Evolutionary conservation across 768 basidiomycete genomes (phyloP).

Genomic region (Chlorophyllum brunneum): DNA sequence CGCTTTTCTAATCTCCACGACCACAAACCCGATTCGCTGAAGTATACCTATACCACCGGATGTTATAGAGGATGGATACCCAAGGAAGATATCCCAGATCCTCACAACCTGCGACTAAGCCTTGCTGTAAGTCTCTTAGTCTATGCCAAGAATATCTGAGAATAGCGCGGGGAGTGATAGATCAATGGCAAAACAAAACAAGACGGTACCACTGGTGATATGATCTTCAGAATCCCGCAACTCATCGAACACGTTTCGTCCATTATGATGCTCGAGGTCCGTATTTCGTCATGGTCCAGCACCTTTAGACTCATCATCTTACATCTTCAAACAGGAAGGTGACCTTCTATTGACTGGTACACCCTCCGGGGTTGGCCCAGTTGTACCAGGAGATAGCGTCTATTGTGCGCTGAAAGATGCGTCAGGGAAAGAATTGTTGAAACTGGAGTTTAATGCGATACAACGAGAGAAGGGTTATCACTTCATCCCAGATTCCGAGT

Average conservation of each 20-base stretch:
- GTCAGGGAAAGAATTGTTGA: slow-evolving; percentile 51
- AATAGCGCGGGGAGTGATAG: slow-evolving; percentile 31
- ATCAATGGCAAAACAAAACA: slow-evolving; percentile 85
- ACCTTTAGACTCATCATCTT: background rate
- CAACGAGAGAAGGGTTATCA: slow-evolving; percentile 62
- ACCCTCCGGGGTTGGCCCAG: slow-evolving; percentile 83
- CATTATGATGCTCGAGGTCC: slow-evolving; percentile 94
- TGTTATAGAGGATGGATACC: slow-evolving; percentile 71
- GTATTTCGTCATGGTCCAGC: no score
- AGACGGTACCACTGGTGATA: slow-evolving; percentile 78
- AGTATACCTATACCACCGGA: no score
- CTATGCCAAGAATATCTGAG: background rate
- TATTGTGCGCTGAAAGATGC: slow-evolving; percentile 65
- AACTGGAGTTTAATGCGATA: slow-evolving; percentile 61
- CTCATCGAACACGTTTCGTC: slow-evolving; percentile 90
- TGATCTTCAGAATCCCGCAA: slow-evolving; percentile 89
- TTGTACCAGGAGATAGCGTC: slow-evolving; percentile 73
- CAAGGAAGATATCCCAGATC: slow-evolving; percentile 61
- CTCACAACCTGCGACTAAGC: slow-evolving; percentile 71
- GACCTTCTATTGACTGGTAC: slow-evolving; percentile 92
- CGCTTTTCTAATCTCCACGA: slow-evolving; percentile 13
- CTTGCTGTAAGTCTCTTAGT: slow-evolving; percentile 53
- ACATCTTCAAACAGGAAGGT: slow-evolving; percentile 58
- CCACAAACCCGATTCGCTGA: background rate
- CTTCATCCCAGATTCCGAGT: slow-evolving; percentile 21